Conservation (phyloP, 768 basidiomycete genomes). For the Rhodotorula babjevae region DNA sequence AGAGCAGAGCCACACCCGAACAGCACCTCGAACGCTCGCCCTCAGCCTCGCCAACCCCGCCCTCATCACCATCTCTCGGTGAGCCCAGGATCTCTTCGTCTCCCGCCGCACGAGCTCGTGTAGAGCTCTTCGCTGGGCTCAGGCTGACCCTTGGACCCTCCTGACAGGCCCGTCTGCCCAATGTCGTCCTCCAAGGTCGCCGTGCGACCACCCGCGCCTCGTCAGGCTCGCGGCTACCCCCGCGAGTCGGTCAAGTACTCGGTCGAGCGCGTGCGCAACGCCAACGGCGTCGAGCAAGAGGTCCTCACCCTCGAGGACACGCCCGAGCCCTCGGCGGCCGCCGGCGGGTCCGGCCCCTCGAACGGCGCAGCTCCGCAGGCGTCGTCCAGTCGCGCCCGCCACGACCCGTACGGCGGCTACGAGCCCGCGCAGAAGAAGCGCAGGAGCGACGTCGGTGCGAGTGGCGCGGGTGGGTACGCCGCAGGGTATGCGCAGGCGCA, state of each 20-base stretch:
- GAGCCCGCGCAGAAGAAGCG: constrained; percentile 29
- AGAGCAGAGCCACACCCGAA: no score
- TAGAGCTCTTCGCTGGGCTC: no score
- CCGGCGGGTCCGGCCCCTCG: background rate
- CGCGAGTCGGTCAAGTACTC: constrained; percentile 18
- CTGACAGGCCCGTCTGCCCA: background rate
- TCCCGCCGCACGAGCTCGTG: no score
- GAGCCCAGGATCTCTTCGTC: no score
- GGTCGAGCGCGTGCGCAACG: constrained; percentile 16
- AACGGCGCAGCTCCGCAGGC: background rate
- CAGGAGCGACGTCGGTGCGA: constrained; percentile 17
- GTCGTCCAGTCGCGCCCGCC: background rate
- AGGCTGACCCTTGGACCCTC: no score
- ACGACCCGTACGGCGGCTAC: constrained; percentile 10
- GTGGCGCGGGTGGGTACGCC: background rate
- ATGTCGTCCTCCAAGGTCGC: background rate
- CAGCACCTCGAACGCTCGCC: no score
- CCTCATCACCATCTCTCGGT: no score
- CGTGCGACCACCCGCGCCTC: background rate
- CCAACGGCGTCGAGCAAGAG: constrained; percentile 25
- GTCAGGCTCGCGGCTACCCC: no score
- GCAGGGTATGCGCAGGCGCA: background rate
- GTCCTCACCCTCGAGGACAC: constrained; percentile 40
- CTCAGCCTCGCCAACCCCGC: no score
- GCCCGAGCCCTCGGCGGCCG: constrained; percentile 18